Percentiles rank a stretch among this genome's conserved stretches.
These are phyloP conservation scores for Fusarium nelsonii DNA, from an alignment of 2,329 filamentous ascomycete species.

Conservation along the genomic window DNA sequence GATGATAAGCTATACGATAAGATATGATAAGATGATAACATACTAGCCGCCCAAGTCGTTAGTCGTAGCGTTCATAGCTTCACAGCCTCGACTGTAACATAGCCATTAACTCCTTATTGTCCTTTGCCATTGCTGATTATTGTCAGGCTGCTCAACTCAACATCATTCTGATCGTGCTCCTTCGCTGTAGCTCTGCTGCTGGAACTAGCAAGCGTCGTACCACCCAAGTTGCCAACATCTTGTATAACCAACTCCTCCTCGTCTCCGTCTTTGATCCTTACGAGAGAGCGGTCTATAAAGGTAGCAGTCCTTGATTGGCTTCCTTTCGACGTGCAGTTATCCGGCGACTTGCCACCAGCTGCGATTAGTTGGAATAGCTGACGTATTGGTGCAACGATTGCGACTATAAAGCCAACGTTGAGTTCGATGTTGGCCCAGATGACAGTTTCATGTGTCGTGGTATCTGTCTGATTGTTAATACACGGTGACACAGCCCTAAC, in stretches of 20 bases:
- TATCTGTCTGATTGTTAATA: not conserved
- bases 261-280: constrained; percentile 1
- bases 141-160: not conserved
- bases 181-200: not conserved
- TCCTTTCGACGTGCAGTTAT: not conserved
- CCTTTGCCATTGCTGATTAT: not conserved
- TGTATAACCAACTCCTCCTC: not conserved
- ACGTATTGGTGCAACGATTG: not conserved
- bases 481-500: rapidly evolving
- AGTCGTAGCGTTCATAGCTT: not conserved
- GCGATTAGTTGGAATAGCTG: not conserved
- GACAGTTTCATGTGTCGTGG: not conserved
- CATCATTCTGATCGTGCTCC: not conserved
- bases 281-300: constrained; percentile 2
- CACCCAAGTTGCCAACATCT: not conserved
- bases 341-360: not conserved
- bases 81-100: not conserved
- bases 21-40: not conserved
- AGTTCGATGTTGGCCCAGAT: constrained; percentile 9
- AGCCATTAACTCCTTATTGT: not conserved
- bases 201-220: not conserved
- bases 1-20: not conserved
- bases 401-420: constrained; percentile 14
- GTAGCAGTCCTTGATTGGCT: not conserved
- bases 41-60: not conserved